Evolutionary conservation across 2,329 filamentous ascomycete genomes (phyloP).

Genomic region (Ceratocystis lukuohia): DNA sequence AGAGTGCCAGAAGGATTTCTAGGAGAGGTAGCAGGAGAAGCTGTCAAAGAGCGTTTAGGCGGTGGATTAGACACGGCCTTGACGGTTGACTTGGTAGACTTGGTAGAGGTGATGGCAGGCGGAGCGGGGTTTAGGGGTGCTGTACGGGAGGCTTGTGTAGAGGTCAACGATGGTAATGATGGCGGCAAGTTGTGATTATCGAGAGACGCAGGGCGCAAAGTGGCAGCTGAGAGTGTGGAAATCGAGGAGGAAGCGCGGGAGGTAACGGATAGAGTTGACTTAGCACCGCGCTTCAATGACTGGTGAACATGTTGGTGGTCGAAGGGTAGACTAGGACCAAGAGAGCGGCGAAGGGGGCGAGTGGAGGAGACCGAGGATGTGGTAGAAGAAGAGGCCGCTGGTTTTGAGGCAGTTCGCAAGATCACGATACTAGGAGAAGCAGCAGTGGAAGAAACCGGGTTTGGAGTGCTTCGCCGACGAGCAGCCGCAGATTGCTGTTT

Average conservation of each 20-base stretch:
- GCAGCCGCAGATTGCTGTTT: background rate
- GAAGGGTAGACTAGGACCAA: background rate
- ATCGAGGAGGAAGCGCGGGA: background rate
- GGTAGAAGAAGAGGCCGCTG: slow-evolving; percentile 9
- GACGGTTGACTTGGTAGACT: background rate
- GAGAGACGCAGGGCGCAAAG: background rate
- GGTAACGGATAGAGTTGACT: background rate
- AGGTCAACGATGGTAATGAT: background rate
- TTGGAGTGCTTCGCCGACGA: background rate
- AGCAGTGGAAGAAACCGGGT: background rate
- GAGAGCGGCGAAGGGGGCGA: background rate
- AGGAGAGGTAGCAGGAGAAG: too few relatives aligned
- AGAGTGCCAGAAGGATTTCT: too few relatives aligned
- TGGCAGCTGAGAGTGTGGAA: background rate
- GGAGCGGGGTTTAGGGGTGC: background rate
- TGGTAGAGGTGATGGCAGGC: background rate
- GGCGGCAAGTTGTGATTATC: background rate
- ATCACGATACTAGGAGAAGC: slow-evolving; percentile 11
- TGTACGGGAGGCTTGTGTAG: background rate
- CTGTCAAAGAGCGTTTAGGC: background rate
- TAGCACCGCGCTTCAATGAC: slow-evolving; percentile 12
- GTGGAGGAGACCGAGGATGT: background rate
- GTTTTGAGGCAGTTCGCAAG: slow-evolving; percentile 11
- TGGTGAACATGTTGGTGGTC: slow-evolving; percentile 15
- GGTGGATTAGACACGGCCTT: background rate